A percentile compares a stretch with the other conserved stretches of the same genome.
phyloP scores from a whole-genome alignment of 768 basidiomycete genomes.

The Termitomyces sp. region DNA sequence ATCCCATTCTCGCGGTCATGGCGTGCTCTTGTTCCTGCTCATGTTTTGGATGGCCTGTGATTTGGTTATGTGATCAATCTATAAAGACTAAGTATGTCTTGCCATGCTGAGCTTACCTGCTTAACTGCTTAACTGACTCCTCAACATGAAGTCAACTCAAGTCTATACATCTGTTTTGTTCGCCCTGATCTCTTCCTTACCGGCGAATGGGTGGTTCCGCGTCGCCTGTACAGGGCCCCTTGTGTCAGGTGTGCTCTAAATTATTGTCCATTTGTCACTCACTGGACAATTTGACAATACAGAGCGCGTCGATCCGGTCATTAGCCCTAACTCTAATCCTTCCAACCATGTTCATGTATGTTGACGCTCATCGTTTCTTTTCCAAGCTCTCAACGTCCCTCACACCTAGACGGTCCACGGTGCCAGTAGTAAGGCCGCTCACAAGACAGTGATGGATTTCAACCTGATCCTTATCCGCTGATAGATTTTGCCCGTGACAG shows the following conservation, averaged over 20 bases:
- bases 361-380: background rate
- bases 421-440: slow-evolving; percentile 27
- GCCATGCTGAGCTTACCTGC: background rate
- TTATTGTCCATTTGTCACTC: background rate
- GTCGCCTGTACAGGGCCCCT: slow-evolving; percentile 37
- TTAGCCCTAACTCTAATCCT: slow-evolving; percentile 28
- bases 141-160: slow-evolving; percentile 10
- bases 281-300: background rate
- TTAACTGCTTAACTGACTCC: background rate
- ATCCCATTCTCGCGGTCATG: background rate
- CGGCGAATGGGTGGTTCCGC: slow-evolving; percentile 35
- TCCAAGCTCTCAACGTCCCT: background rate
- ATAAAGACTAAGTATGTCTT: slow-evolving; percentile 2
- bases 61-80: background rate
- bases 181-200: slow-evolving; percentile 13
- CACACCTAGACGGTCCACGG: slow-evolving; percentile 33
- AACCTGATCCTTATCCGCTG: background rate
- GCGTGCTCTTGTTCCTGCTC: background rate
- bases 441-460: background rate
- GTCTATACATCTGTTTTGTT: slow-evolving; percentile 12
- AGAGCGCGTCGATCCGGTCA: slow-evolving; percentile 38
- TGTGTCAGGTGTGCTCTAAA: slow-evolving; percentile 30
- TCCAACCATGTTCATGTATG: slow-evolving; percentile 39
- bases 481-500: slow-evolving; percentile 32
- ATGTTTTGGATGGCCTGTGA: background rate